Conservation (phyloP, 2,329 filamentous ascomycete genomes). For the Cryphonectria japonica region DNA sequence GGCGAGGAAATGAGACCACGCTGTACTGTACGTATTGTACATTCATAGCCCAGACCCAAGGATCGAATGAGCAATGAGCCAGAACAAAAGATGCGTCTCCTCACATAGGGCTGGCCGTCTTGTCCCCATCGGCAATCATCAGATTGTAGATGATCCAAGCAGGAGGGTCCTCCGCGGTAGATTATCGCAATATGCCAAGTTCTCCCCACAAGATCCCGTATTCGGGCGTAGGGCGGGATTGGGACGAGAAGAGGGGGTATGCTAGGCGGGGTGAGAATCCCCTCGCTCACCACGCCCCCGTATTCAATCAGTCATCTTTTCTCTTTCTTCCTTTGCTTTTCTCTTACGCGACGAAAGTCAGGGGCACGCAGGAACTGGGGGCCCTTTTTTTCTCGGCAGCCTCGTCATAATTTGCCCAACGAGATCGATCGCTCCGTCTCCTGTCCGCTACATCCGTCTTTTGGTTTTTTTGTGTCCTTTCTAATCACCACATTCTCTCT, state of each 20-base stretch:
- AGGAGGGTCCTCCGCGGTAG: neutral
- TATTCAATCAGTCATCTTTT: slow-evolving; percentile 15
- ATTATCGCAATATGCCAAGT: slow-evolving; percentile 7
- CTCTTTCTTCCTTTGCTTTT: neutral
- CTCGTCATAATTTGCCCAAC: slow-evolving; percentile 17
- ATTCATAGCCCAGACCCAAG: neutral
- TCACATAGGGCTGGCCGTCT: neutral
- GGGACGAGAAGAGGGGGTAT: neutral
- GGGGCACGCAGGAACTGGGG: slow-evolving; percentile 13
- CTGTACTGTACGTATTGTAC: neutral
- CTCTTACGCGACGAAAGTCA: slow-evolving; percentile 10
- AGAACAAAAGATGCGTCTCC: neutral
- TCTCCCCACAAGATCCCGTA: slow-evolving; percentile 1
- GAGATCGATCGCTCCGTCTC: slow-evolving; percentile 1
- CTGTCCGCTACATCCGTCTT: neutral
- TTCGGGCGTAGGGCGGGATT: neutral
- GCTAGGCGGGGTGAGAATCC: slow-evolving; percentile 10
- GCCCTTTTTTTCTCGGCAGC: slow-evolving; percentile 11
- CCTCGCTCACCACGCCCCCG: slow-evolving; percentile 6
- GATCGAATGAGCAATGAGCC: neutral
- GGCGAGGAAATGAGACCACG: neutral
- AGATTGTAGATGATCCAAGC: neutral
- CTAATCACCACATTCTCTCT: neutral
- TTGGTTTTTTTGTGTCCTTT: neutral
- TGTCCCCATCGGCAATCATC: neutral